Conservation (phyloP, 495 filamentous ascomycete species). For the Baudoinia panamericana region DNA sequence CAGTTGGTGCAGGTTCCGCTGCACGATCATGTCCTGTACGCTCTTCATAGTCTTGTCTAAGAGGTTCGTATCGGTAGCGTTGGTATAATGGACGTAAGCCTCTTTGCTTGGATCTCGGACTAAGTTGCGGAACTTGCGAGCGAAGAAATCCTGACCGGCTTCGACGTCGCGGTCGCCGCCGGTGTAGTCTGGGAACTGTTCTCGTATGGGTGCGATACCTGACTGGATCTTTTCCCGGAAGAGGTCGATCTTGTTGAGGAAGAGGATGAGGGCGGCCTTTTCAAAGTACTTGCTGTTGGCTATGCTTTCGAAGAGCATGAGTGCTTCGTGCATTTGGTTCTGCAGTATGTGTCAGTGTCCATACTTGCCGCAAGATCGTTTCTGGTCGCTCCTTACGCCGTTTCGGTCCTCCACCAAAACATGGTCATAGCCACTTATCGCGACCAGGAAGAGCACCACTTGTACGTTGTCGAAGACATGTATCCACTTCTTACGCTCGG, state of each 20-base stretch:
- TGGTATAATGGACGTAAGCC: constrained; percentile 87
- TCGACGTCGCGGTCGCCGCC: constrained; percentile 45
- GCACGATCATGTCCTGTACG: constrained; percentile 98
- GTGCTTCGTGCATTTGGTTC: constrained; percentile 99
- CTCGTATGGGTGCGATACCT: constrained; percentile 56
- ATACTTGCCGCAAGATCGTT: neutral
- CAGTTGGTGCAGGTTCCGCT: constrained; percentile 87
- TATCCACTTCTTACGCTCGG: constrained; percentile 99
- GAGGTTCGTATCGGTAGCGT: constrained; percentile 91
- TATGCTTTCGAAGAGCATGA: constrained; percentile 96
- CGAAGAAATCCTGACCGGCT: constrained; percentile 68
- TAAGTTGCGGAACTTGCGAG: constrained; percentile 74
- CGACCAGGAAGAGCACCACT: constrained; percentile 84
- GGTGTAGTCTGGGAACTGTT: constrained; percentile 88
- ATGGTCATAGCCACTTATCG: constrained; percentile 94
- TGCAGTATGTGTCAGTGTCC: constrained; percentile 26
- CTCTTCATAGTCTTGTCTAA: constrained; percentile 95
- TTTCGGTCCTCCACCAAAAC: constrained; percentile 95
- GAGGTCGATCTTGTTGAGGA: constrained; percentile 98
- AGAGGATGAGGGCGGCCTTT: constrained; percentile 88
- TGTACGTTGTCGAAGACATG: constrained; percentile 98
- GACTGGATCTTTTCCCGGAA: constrained; percentile 78
- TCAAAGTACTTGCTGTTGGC: constrained; percentile 97
- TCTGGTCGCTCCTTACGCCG: constrained; percentile 56
- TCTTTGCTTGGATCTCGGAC: constrained; percentile 72